Evolutionary conservation across 768 basidiomycete species (phyloP).

Genomic region (Macrolepiota fuliginosa): DNA sequence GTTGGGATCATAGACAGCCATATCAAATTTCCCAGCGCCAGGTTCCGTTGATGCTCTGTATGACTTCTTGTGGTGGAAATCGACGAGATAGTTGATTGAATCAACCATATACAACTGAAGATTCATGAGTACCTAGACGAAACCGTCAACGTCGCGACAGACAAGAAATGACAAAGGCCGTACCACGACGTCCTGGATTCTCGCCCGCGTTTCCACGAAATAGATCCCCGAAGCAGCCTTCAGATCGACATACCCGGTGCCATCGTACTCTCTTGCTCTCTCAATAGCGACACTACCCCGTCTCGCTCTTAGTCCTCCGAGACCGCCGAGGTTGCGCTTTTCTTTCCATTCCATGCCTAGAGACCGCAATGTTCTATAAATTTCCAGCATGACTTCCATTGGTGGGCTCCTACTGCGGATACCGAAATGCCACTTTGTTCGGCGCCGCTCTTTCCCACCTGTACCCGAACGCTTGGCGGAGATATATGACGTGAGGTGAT

Average conservation of each 20-base stretch:
- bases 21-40: constrained; percentile 71
- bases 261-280: constrained; percentile 61
- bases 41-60: constrained; percentile 73
- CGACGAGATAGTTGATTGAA: constrained; percentile 93
- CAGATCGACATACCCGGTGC: constrained; percentile 56
- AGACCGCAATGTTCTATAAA: constrained; percentile 87
- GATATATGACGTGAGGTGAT: constrained; percentile 69
- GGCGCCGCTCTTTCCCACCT: constrained; percentile 58
- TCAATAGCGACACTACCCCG: constrained; percentile 47
- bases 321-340: constrained; percentile 74
- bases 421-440: constrained; percentile 97
- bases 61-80: constrained; percentile 97
- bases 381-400: constrained; percentile 99
- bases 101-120: constrained; percentile 97
- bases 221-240: constrained; percentile 77
- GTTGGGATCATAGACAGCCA: constrained; percentile 47
- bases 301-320: constrained; percentile 52
- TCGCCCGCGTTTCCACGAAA: constrained; percentile 90
- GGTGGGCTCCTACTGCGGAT: constrained; percentile 92
- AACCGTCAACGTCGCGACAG: not conserved
- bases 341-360: constrained; percentile 98
- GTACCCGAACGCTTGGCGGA: constrained; percentile 49
- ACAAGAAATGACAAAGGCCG: constrained; percentile 24
- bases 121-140: constrained; percentile 86
- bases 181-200: constrained; percentile 91